These are phyloP conservation scores for Euphrasia confusa DNA, from an alignment of 257 asterid species.

Conservation along the genomic window DNA sequence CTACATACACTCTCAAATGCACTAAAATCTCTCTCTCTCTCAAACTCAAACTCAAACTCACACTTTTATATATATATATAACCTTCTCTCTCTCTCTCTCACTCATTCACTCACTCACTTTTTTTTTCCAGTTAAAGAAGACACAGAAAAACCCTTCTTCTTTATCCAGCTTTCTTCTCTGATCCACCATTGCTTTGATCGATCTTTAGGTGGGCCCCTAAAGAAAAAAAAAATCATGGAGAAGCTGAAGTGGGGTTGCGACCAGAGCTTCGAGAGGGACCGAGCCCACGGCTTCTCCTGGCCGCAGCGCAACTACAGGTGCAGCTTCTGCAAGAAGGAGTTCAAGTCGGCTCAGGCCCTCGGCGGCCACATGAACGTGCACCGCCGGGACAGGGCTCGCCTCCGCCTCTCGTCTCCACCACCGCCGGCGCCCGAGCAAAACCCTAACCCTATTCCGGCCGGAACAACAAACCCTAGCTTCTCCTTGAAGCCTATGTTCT, in stretches of 20 bases:
- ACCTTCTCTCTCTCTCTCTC: not conserved
- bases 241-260: slow-evolving; percentile 35
- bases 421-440: slow-evolving; percentile 25
- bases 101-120: not conserved
- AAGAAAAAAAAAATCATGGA: slow-evolving; percentile 32
- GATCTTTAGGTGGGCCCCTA: not conserved
- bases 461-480: slow-evolving; percentile 24
- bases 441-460: slow-evolving; percentile 32
- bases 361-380: slow-evolving; percentile 77
- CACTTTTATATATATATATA: not conserved
- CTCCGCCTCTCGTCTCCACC: slow-evolving; percentile 51
- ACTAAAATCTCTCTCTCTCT: slow-evolving; percentile 18
- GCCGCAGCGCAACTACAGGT: slow-evolving; percentile 55
- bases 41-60: not conserved
- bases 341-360: slow-evolving; percentile 79
- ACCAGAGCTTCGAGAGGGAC: slow-evolving; percentile 46
- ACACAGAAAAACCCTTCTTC: not conserved
- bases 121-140: slow-evolving; percentile 1
- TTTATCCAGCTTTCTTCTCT: slow-evolving; percentile 12
- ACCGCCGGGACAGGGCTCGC: slow-evolving; percentile 65
- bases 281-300: slow-evolving; percentile 43
- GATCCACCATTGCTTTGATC: not conserved
- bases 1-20: slow-evolving; percentile 4
- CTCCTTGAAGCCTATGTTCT: slow-evolving; percentile 23
- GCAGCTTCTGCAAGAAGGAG: slow-evolving; percentile 70